These are phyloP conservation scores for Leptographium lundbergii DNA, from an alignment of 2,329 filamentous ascomycete genomes.

Conservation along the genomic window DNA sequence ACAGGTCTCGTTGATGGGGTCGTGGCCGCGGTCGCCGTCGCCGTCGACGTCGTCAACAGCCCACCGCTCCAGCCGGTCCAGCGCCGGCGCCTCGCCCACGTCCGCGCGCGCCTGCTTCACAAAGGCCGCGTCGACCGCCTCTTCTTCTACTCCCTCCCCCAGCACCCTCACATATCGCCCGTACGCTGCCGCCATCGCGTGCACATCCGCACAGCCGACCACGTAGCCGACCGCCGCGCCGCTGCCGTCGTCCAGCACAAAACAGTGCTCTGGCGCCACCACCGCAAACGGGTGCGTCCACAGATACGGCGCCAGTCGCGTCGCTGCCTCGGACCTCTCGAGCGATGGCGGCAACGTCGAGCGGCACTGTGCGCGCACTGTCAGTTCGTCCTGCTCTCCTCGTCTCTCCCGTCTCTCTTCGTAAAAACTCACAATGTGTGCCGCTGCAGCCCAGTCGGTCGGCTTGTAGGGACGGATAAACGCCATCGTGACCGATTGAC, in stretches of 20 bases:
- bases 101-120: constrained; percentile 10
- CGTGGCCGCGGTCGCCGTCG: too few relatives aligned
- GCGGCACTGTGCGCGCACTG: constrained; percentile 25
- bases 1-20: constrained; percentile 18
- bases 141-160: not conserved
- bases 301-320: constrained; percentile 31
- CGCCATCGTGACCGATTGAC: constrained; percentile 21
- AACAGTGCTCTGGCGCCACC: constrained; percentile 30
- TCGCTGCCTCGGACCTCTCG: constrained; percentile 19
- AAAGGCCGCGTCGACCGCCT: not conserved
- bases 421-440: constrained; percentile 24
- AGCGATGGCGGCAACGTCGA: constrained; percentile 32
- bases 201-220: constrained; percentile 31
- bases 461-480: constrained; percentile 29
- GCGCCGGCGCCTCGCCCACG: constrained; percentile 15
- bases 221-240: constrained; percentile 36
- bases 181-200: constrained; percentile 26
- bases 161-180: constrained; percentile 24
- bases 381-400: not conserved
- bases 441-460: constrained; percentile 26
- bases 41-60: constrained; percentile 10
- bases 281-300: constrained; percentile 39
- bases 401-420: not conserved
- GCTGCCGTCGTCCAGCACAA: constrained; percentile 34
- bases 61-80: constrained; percentile 21